Evolutionary conservation across 73 alveolate genomes (phyloP).

Genomic region (Vitrella brassicaformis): DNA sequence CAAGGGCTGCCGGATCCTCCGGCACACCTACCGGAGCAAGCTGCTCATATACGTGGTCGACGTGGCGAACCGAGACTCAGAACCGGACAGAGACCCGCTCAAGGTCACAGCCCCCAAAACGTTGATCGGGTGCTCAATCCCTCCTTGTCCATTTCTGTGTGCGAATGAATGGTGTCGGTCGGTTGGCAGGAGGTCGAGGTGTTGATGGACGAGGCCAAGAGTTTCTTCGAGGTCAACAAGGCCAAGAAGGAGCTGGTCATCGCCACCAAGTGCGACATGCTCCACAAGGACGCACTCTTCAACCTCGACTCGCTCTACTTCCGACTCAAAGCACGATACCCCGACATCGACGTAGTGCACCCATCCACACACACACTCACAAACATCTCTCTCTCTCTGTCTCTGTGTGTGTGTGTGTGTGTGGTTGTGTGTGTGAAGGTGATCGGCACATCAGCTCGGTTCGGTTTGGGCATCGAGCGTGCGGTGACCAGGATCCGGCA

Average conservation of each 20-base stretch:
- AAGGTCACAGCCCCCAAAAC: no score
- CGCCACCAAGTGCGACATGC: conserved; percentile 15
- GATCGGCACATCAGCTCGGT: conserved; percentile 1
- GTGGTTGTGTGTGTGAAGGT: neutral
- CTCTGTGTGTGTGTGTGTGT: neutral
- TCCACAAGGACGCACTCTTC: conserved; percentile 23
- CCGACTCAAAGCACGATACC: conserved; percentile 22
- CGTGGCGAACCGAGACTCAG: neutral
- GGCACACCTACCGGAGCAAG: conserved; percentile 25
- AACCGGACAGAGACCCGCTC: neutral
- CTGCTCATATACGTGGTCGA: conserved; percentile 16
- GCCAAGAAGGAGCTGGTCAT: neutral
- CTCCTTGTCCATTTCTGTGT: no score
- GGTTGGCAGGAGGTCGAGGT: no score
- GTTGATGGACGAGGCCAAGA: no score
- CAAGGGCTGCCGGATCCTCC: conserved; percentile 24
- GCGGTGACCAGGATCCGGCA: conserved; percentile 1
- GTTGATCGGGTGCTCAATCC: no score
- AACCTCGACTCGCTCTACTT: conserved; percentile 23
- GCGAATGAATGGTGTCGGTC: no score
- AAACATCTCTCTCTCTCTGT: neutral
- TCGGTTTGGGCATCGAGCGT: conserved; percentile 19
- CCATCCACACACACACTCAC: neutral
- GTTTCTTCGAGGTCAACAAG: neutral
- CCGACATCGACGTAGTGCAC: neutral